These are phyloP conservation scores for Rhazya stricta DNA, from an alignment of 257 asterid genomes.

Conservation along the genomic window DNA sequence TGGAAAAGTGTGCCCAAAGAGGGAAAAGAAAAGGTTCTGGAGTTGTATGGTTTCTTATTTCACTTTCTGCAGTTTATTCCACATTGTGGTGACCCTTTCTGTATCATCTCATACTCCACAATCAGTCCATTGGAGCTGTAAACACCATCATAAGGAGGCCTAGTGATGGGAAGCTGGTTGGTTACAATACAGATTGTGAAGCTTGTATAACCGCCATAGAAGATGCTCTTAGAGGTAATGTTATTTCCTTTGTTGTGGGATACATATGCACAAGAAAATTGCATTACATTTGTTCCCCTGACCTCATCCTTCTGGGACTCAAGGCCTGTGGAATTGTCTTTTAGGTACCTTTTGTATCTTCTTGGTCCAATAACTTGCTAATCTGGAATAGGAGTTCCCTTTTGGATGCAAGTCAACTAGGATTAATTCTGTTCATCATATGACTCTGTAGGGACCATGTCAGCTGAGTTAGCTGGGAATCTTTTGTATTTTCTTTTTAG, in stretches of 20 bases:
- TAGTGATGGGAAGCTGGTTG: slow-evolving; percentile 52
- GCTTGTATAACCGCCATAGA: slow-evolving; percentile 67
- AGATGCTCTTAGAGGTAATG: slow-evolving; percentile 52
- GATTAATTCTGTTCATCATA: neutral
- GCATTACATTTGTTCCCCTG: neutral
- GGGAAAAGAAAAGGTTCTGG: neutral
- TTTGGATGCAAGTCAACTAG: neutral
- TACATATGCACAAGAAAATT: neutral
- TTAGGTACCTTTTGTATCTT: neutral
- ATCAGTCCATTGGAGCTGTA: slow-evolving; percentile 63
- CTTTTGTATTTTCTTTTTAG: neutral
- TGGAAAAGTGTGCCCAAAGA: neutral
- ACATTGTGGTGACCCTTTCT: slow-evolving; percentile 9
- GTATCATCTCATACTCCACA: neutral
- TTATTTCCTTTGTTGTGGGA: neutral
- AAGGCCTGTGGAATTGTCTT: neutral
- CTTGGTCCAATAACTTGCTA: neutral
- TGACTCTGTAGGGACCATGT: neutral
- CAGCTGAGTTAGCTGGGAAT: neutral
- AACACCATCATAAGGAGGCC: slow-evolving; percentile 62
- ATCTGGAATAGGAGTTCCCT: neutral
- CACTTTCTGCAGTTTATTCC: slow-evolving; percentile 9
- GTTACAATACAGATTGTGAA: slow-evolving; percentile 69
- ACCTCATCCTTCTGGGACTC: neutral
- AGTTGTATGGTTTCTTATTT: slow-evolving; percentile 2